Conservation (phyloP, 2,329 filamentous ascomycete species). For the Ascochyta fabae region DNA sequence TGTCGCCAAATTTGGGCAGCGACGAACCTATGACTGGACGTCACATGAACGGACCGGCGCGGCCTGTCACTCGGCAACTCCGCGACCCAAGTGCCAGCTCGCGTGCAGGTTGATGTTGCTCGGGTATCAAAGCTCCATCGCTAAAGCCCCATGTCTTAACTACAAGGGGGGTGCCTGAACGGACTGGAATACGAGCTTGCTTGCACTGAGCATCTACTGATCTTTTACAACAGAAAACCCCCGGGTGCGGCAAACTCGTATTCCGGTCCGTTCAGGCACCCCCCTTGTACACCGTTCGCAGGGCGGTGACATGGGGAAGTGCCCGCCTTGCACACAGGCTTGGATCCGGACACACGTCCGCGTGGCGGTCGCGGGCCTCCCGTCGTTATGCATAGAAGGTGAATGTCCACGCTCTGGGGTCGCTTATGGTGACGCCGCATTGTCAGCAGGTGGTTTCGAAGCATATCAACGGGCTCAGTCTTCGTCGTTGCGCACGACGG, state of each 20-base stretch:
- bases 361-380: conserved; percentile 8
- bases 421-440: conserved; percentile 19
- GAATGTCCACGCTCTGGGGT: conserved; percentile 3
- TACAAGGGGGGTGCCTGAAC: too few relatives aligned
- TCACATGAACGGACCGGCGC: conserved; percentile 15
- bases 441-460: conserved; percentile 11
- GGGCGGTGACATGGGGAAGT: conserved; percentile 3
- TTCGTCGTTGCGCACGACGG: conserved; percentile 6
- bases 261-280: too few relatives aligned
- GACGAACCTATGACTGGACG: conserved; percentile 1
- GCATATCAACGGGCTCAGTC: conserved; percentile 2
- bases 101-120: conserved; percentile 12
- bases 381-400: conserved; percentile 13
- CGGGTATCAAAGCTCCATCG: conserved; percentile 20
- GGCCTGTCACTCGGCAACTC: conserved; percentile 18
- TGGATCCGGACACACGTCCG: conserved; percentile 11
- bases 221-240: too few relatives aligned
- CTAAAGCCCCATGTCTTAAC: conserved; percentile 15
- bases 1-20: conserved; percentile 14
- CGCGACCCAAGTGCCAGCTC: conserved; percentile 11
- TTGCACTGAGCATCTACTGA: too few relatives aligned
- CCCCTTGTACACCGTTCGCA: conserved; percentile 17
- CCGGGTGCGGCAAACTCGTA: too few relatives aligned
- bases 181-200: too few relatives aligned
- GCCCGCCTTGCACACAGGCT: conserved; percentile 12